phyloP scores from a whole-genome alignment of 805 yeast species.

The Saccharomycopsis capsularis region DNA sequence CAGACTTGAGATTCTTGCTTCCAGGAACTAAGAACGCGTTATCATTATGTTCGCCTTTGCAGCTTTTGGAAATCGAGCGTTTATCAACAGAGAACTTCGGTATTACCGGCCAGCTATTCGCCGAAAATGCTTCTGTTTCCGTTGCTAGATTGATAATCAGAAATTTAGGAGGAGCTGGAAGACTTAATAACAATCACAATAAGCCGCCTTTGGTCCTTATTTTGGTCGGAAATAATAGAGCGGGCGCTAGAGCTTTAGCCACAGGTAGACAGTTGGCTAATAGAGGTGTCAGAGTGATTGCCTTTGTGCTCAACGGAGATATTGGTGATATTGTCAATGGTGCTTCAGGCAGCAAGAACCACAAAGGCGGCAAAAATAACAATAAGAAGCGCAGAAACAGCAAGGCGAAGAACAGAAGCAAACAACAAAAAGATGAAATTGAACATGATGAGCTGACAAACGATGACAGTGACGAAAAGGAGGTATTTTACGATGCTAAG shows the following conservation, averaged over 20 bases:
- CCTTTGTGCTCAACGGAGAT: conserved; percentile 28
- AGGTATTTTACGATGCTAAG: conserved; percentile 28
- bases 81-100: conserved; percentile 48
- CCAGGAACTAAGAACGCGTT: conserved; percentile 26
- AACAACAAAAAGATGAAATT: neutral
- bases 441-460: too few species aligned
- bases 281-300: conserved; percentile 63
- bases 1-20: conserved; percentile 18
- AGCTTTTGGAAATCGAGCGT: conserved; percentile 69
- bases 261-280: conserved; percentile 74
- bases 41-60: conserved; percentile 70
- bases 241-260: conserved; percentile 71
- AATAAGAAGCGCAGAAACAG: conserved; percentile 10
- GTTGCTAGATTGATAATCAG: conserved; percentile 52
- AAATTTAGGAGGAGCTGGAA: conserved; percentile 60
- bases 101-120: conserved; percentile 36
- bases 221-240: conserved; percentile 64
- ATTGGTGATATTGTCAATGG: conserved; percentile 9
- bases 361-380: conserved; percentile 1
- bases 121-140: conserved; percentile 66
- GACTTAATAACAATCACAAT: conserved; percentile 66
- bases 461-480: conserved; percentile 8
- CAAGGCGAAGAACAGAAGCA: conserved; percentile 3
- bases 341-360: neutral
- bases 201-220: conserved; percentile 70